Base-by-base conservation (phyloP, 1,284 basidiomycete genomes). In the Marasmius sp. region DNA sequence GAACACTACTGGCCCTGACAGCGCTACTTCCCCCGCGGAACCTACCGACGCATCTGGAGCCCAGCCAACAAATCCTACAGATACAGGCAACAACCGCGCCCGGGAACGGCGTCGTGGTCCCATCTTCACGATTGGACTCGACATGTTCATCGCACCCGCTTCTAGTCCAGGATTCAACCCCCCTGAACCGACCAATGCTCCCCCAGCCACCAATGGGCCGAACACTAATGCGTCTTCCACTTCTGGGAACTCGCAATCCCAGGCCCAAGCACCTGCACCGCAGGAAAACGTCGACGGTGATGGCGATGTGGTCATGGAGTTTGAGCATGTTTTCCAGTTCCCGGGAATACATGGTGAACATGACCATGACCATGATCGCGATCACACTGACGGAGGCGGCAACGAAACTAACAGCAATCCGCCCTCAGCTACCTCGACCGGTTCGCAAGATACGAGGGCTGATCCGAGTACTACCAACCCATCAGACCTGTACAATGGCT, bases 221-320 rank as follows among this genome's bases (percentile, higher is more conserved):
- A 27, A 27, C 27, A 27, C 27, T 27, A 27, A 27, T 27, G 27
- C 27, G 27, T 5, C 27, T 27, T 27, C 27, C 27, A 27, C 27
- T 5, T 2, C 2, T 5, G 27, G 27, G 5, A 27, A 27, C 27
- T 27, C 27, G 27, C 27, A 27, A 27, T 27, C 27, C 27, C 27
- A 27, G 27, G 27, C 27, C 5, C 27, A 27, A 27, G 27, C 27
- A 5, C 27, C 27, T 27, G 2, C 5, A 27, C 27, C 27, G 27
- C 27, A 27, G 27, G 27, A 27, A 5, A 37, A 37, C 16, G 1
- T 54, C n/a, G 52, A 54, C 34, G n/a, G 12, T 10, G 52, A 54
- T 54, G 52, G 52, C 27, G 52, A 54, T 36, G 52, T 54, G 6
- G 38, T 54, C 52, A 54, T 54, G 52, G 52, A 37, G 20, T 47